Evolutionary conservation across 495 filamentous ascomycete species (phyloP), one percentile per base, ranked within the genome.

Genomic region (Chaetomium cochliodes): DNA sequence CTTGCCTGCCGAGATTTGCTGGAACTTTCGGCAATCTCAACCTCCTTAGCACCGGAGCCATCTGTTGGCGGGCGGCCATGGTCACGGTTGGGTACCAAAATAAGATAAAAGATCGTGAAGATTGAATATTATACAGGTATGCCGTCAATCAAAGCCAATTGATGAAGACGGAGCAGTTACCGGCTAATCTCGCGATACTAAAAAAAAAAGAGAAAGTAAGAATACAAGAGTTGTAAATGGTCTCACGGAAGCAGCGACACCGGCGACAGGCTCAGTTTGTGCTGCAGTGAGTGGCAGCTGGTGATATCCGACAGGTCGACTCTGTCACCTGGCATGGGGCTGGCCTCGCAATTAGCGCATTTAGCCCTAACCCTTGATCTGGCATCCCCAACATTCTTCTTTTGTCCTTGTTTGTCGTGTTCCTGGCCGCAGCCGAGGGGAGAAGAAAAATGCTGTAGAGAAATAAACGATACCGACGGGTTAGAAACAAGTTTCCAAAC

Each of bases 51-150:
- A 62, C 51, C 3, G 72, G 70, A 37, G 71, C 52, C 18, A 70
- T 50, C 41, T 64, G 71, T 33, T 54, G 65, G 8, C 73, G 71
- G 56, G 64, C 65, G 16, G 71, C 66, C 71, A 73, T 73, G 52
- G 42, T 61, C 42, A 28, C 15, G 25, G 15, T 20, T 3, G 4
- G 30, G 4, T n/a, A 42, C 13, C 26, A 41, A 50, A 41, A 28
- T 0, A 28, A 7, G 28, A 22, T 8, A 51, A 12, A 41, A 50
- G 23, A 46, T 6, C 50, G 12, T 28, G 8, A 12, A 3, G 6
- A 47, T 22, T 23, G 7, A 39, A 60, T 23, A 39, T 15, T 25
- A 56, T 18, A 58, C 41, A 51, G 23, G n/a, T 25, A 46, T 20
- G 7, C 15, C n/a, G n/a, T 25, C 22, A 55, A 1, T 13, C 13